These are phyloP conservation scores for Stachybotrys chartarum DNA, from an alignment of 2,329 filamentous ascomycete species.

Conservation along the genomic window DNA sequence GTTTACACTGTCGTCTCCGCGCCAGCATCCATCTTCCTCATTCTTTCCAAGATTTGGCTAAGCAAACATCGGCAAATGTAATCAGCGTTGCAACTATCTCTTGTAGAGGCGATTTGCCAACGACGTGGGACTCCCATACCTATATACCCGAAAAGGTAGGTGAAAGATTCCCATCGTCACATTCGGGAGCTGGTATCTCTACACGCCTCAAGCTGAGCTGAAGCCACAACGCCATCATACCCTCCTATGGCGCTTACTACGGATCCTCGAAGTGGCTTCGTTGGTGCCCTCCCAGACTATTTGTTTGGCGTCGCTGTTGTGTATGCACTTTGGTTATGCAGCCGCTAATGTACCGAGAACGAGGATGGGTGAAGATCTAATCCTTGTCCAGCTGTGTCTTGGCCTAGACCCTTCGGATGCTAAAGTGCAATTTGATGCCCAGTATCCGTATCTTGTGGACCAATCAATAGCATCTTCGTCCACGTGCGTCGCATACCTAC, in stretches of 20 bases:
- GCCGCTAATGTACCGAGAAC: too few relatives aligned
- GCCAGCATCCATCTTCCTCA: too few relatives aligned
- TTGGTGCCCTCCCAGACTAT: not conserved
- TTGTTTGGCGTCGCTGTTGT: too few relatives aligned
- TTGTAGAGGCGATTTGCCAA: too few relatives aligned
- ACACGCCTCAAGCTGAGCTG: not conserved
- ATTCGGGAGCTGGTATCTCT: not conserved
- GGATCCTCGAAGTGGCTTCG: too few relatives aligned
- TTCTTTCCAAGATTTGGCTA: too few relatives aligned
- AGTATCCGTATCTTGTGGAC: not conserved
- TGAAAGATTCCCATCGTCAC: not conserved
- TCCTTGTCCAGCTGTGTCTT: not conserved
- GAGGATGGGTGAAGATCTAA: not conserved
- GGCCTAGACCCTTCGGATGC: not conserved
- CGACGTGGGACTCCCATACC: too few relatives aligned
- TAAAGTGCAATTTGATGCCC: not conserved
- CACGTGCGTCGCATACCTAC: not conserved
- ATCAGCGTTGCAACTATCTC: too few relatives aligned
- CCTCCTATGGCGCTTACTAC: not conserved
- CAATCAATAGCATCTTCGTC: not conserved
- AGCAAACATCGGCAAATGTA: too few relatives aligned
- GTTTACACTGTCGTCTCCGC: too few relatives aligned
- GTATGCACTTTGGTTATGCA: too few relatives aligned
- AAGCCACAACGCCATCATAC: not conserved
- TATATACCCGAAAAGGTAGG: not conserved